A percentile compares a stretch with the other conserved stretches of the same genome.
phyloP scores from a whole-genome alignment of 2,329 filamentous ascomycete genomes.

The Sporothrix sp. region DNA sequence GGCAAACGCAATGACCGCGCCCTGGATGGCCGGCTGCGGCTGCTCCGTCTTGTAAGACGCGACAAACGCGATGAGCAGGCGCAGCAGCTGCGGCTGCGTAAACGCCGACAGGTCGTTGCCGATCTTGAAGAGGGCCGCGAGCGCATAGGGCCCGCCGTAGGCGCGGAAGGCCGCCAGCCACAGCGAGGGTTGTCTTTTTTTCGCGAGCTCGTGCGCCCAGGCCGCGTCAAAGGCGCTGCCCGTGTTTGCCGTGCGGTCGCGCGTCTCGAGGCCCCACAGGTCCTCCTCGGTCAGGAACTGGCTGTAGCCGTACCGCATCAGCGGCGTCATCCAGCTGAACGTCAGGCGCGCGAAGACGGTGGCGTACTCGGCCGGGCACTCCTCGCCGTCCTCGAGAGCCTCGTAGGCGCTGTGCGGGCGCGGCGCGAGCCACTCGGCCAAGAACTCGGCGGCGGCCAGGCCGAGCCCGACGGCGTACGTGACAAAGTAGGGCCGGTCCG shows the following conservation, averaged over 20 bases:
- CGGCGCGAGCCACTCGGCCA: constrained; percentile 79
- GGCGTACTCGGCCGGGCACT: constrained; percentile 76
- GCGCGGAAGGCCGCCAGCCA: constrained; percentile 79
- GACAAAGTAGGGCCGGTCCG: constrained; percentile 64
- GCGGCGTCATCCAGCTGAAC: constrained; percentile 96
- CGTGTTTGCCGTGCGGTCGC: constrained; percentile 69
- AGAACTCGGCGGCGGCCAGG: constrained; percentile 60
- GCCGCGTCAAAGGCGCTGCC: constrained; percentile 59
- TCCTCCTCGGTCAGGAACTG: constrained; percentile 89
- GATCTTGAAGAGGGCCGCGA: constrained; percentile 80
- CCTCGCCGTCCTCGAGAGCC: constrained; percentile 48
- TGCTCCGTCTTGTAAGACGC: constrained; percentile 57
- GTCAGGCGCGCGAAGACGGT: constrained; percentile 89
- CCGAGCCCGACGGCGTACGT: constrained; percentile 64
- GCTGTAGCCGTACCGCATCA: constrained; percentile 94
- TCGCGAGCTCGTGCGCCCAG: constrained; percentile 68
- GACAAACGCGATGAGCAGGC: constrained; percentile 75
- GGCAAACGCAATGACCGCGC: constrained; percentile 74
- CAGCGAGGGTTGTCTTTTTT: constrained; percentile 58
- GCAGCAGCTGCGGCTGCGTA: constrained; percentile 80
- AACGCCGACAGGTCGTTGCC: constrained; percentile 80
- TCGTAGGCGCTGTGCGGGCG: constrained; percentile 53
- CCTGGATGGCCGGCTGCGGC: constrained; percentile 71
- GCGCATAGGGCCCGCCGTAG: constrained; percentile 74
- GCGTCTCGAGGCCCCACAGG: constrained; percentile 78